Base-by-base conservation (phyloP, 352 stramenopile species). In the Phytophthora pluvialis region DNA sequence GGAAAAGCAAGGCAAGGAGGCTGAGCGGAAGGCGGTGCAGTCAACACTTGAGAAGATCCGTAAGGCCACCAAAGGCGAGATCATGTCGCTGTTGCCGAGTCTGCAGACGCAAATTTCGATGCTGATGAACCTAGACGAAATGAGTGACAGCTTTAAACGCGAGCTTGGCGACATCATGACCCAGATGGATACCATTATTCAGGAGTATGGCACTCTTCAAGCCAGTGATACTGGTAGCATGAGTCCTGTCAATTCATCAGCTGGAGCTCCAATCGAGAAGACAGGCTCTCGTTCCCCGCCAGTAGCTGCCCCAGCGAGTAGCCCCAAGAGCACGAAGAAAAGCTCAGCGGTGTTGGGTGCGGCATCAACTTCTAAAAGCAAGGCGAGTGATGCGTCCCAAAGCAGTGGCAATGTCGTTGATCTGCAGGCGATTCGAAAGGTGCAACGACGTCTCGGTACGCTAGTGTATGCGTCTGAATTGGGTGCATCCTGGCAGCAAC, bases 21-120 rank as follows among this genome's bases (percentile, higher is more conserved):
- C 70, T 4, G 76, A 91, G 52, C 75, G 80, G 11, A 90, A 90
- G 50, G 76, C 74, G 15, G 48, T 96, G 5, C 82, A 89, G 39
- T 67, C 79, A 43, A 96, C 84, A 15, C 71, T 97, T 0, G 90
- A 97, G 48, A 88, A 89, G 36, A 83, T 97, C 9, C 80, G 91
- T 3, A 95, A 94, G 38, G 88, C 85, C 2, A 56, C 64, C 3
- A 96, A 95, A 55, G 63, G 72, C 21, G 90, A 97, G 15, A 84
- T 97, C 18, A 55, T 83, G 25, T 53, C 73, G n/a, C 68, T 97
- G 0, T 60, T 97, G 3, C 77, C 83, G 1, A 25, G 70, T 9
- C 50, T 97, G 1, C 74, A 94, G 44, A 65, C 75, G 9, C 89
- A 96, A 57, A 73, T 88, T 10, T 60, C 38, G 5, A 75, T 77